Evolutionary conservation across 192 early-diverging fungal genomes (phyloP).

Genomic region (Spizellomyces sp.): DNA sequence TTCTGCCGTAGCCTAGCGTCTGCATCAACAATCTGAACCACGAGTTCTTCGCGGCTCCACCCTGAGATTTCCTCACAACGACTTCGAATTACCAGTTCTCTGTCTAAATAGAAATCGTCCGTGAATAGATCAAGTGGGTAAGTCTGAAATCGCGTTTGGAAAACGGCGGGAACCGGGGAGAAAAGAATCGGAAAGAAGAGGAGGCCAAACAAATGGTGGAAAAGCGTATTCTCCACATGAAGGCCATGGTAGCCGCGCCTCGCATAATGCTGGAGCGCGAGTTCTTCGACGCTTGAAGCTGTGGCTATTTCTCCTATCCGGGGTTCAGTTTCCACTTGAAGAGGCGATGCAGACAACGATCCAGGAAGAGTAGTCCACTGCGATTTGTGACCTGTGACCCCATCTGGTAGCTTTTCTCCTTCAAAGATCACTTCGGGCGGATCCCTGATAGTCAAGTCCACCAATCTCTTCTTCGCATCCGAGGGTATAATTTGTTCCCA

Average conservation of each 20-base stretch:
- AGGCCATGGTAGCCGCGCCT: constrained; percentile 39
- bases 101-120: constrained; percentile 44
- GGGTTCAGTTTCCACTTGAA: background rate
- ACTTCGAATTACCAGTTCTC: constrained; percentile 29
- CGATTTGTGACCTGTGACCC: background rate
- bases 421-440: constrained; percentile 10
- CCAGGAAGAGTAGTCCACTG: background rate
- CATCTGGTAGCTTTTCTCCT: constrained; percentile 7
- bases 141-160: constrained; percentile 48
- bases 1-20: constrained; percentile 5
- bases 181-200: constrained; percentile 50
- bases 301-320: background rate
- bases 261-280: constrained; percentile 25
- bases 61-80: constrained; percentile 32
- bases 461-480: constrained; percentile 13
- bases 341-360: background rate
- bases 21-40: constrained; percentile 11
- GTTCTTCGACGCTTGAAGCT: constrained; percentile 6
- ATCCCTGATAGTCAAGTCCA: constrained; percentile 26
- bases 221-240: constrained; percentile 48
- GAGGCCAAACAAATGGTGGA: constrained; percentile 52
- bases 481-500: constrained; percentile 23
- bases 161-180: constrained; percentile 38
- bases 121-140: constrained; percentile 49
- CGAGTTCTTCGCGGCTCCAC: constrained; percentile 15